Conservation (phyloP, 1,284 basidiomycete species). For the Pseudomicrostroma phylloplanum region DNA sequence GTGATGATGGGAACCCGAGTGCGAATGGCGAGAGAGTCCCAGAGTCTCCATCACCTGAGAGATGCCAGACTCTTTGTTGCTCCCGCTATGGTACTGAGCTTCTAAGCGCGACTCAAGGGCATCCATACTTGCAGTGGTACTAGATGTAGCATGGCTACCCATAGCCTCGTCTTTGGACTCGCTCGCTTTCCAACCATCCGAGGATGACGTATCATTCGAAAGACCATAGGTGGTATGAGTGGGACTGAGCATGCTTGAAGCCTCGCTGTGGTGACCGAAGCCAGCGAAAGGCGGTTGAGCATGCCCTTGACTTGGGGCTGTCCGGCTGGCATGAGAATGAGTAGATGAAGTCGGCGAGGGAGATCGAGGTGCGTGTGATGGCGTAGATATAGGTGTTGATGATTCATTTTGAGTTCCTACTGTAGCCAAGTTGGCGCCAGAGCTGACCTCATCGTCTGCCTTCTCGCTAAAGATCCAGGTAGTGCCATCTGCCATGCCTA, state of each 20-base stretch:
- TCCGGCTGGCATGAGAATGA: background rate
- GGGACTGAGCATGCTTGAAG: background rate
- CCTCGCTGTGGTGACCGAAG: background rate
- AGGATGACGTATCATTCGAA: background rate
- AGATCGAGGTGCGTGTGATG: background rate
- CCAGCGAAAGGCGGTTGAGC: background rate
- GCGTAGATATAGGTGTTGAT: too few relatives aligned
- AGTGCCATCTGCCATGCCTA: constrained; percentile 1
- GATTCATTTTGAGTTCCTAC: too few relatives aligned
- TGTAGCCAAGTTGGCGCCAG: too few relatives aligned
- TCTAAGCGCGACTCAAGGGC: background rate
- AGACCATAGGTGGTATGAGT: background rate
- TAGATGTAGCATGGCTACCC: background rate
- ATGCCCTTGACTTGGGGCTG: background rate
- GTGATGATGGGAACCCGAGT: background rate
- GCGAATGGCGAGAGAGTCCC: background rate
- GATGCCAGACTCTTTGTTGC: background rate
- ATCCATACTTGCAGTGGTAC: background rate
- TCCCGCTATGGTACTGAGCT: constrained; percentile 6
- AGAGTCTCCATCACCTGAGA: background rate
- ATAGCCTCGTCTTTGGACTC: background rate
- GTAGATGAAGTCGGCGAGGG: background rate
- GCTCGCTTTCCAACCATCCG: background rate
- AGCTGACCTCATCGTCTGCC: background rate
- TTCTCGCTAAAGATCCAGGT: background rate